Evolutionary conservation across 1,284 basidiomycete species (phyloP).

Genomic region (Pseudozyma sp.): DNA sequence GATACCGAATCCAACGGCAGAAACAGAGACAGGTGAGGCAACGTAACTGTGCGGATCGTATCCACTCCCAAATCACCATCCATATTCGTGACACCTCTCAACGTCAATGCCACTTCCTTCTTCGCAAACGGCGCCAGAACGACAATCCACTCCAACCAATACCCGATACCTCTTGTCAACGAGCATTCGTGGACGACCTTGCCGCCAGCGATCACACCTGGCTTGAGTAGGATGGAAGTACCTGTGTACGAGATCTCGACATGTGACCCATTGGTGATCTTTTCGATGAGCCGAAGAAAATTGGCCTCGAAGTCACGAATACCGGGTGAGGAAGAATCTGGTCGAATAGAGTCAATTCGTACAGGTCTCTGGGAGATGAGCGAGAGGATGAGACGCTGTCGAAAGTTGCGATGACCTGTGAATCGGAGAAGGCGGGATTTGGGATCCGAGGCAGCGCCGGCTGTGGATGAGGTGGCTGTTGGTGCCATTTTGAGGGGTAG

Average conservation of each 20-base stretch:
- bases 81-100: slow-evolving; percentile 91
- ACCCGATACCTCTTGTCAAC: slow-evolving; percentile 85
- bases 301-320: slow-evolving; percentile 94
- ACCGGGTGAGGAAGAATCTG: slow-evolving; percentile 93
- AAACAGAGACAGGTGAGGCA: slow-evolving; percentile 91
- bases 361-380: slow-evolving; percentile 88
- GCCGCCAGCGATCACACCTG: slow-evolving; percentile 90
- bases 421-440: slow-evolving; percentile 70
- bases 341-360: slow-evolving; percentile 87
- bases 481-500: slow-evolving; percentile 15
- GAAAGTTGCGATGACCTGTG: slow-evolving; percentile 84
- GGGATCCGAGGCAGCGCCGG: slow-evolving; percentile 12
- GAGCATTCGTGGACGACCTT: slow-evolving; percentile 86
- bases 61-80: slow-evolving; percentile 74
- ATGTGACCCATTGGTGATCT: slow-evolving; percentile 90
- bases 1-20: slow-evolving; percentile 49
- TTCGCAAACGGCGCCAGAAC: slow-evolving; percentile 95
- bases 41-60: slow-evolving; percentile 87
- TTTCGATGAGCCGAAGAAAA: slow-evolving; percentile 87
- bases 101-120: slow-evolving; percentile 81
- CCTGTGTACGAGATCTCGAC: slow-evolving; percentile 94
- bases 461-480: slow-evolving; percentile 14
- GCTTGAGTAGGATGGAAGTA: slow-evolving; percentile 77
- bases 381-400: slow-evolving; percentile 86
- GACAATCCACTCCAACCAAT: slow-evolving; percentile 90